These are phyloP conservation scores for Epichloe brachyelytri DNA, from an alignment of 2,329 filamentous ascomycete genomes.

Conservation along the genomic window DNA sequence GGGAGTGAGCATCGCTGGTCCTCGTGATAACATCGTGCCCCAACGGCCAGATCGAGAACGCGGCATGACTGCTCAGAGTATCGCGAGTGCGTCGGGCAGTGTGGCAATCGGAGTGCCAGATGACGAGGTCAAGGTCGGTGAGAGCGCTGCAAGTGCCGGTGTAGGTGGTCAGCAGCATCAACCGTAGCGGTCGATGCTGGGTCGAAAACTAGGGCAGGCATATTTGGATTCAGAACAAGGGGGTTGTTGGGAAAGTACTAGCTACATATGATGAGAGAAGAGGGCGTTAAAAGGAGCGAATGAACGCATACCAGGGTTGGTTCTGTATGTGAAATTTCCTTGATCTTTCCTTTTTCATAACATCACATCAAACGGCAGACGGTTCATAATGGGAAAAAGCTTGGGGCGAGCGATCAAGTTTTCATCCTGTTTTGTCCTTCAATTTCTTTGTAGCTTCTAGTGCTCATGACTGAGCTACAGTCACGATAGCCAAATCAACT, in stretches of 20 bases:
- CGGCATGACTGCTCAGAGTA: slow-evolving; percentile 28
- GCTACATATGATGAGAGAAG: background rate
- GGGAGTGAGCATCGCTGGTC: slow-evolving; percentile 33
- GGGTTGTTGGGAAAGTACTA: background rate
- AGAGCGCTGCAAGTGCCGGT: slow-evolving; percentile 43
- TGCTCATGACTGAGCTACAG: background rate
- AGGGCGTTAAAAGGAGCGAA: slow-evolving; percentile 1
- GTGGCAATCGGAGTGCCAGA: slow-evolving; percentile 43
- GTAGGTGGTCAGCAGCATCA: slow-evolving; percentile 7
- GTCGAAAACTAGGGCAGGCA: background rate
- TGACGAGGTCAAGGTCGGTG: slow-evolving; percentile 46
- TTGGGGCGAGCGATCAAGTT: background rate
- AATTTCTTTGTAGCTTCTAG: background rate
- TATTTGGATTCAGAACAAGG: background rate
- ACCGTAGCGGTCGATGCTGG: background rate
- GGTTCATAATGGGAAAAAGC: background rate
- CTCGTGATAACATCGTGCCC: slow-evolving; percentile 23
- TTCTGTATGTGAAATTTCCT: background rate
- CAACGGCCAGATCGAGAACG: slow-evolving; percentile 28
- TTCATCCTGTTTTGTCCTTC: background rate
- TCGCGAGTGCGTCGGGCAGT: slow-evolving; percentile 31
- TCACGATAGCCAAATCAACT: background rate
- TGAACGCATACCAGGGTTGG: background rate
- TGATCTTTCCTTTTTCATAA: background rate
- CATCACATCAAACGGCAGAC: background rate